These are phyloP conservation scores for Balamuthia mandrillaris DNA, from an alignment of 208 protist genomes.

Conservation along the genomic window DNA sequence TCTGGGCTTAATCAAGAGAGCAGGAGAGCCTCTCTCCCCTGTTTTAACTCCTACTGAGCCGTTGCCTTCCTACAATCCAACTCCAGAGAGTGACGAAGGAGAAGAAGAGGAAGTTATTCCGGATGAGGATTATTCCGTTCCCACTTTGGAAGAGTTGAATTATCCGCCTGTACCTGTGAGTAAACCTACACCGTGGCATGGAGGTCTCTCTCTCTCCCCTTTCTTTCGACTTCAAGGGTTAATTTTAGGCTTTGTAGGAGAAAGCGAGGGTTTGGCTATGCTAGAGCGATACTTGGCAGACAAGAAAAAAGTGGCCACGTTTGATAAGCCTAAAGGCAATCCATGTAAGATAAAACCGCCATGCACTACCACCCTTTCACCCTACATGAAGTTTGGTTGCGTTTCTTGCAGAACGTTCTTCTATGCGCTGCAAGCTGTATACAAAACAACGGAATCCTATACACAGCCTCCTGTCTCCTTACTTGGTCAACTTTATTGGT, in stretches of 20 bases:
- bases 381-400: slow-evolving; percentile 41
- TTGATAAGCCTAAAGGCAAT: background rate
- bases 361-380: background rate
- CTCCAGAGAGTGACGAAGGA: too few species aligned
- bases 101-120: background rate
- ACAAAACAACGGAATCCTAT: background rate
- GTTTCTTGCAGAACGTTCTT: slow-evolving; percentile 6
- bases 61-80: background rate
- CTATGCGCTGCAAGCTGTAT: background rate
- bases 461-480: slow-evolving; percentile 34
- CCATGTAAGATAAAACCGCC: background rate
- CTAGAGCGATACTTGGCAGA: background rate
- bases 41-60: background rate
- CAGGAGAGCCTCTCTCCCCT: background rate
- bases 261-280: background rate
- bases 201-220: too few species aligned
- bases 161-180: background rate
- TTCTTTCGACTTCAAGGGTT: too few species aligned
- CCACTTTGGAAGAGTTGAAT: background rate
- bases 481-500: slow-evolving; percentile 35
- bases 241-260: too few species aligned
- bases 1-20: background rate
- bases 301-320: background rate
- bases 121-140: background rate
- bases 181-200: background rate